phyloP scores from a whole-genome alignment of 1,284 basidiomycete species.

The Volvariella volvacea region DNA sequence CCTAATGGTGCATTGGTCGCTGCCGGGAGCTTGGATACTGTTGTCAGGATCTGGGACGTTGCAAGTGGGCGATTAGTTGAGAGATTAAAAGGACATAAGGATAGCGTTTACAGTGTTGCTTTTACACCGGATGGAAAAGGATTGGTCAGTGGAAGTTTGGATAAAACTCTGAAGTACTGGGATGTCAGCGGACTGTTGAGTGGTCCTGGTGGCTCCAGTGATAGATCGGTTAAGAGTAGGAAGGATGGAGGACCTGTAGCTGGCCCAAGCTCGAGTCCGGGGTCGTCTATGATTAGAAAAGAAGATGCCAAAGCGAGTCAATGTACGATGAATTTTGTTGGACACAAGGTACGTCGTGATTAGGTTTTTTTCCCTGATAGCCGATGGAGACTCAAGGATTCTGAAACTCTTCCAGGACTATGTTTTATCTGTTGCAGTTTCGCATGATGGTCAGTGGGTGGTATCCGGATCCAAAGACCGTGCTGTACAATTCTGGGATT shows the following conservation, averaged over 20 bases:
- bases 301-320: conserved; percentile 17
- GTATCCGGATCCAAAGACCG: conserved; percentile 90
- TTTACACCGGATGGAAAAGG: conserved; percentile 82
- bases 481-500: conserved; percentile 87
- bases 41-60: conserved; percentile 86
- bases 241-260: neutral
- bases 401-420: conserved; percentile 48
- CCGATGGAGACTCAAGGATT: neutral
- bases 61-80: conserved; percentile 67
- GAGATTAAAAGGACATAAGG: conserved; percentile 73
- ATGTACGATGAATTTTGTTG: conserved; percentile 71
- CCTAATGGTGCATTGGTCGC: conserved; percentile 79
- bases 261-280: conserved; percentile 2
- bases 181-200: conserved; percentile 52
- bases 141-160: conserved; percentile 78
- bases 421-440: conserved; percentile 74
- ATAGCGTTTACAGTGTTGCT: conserved; percentile 83
- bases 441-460: conserved; percentile 82
- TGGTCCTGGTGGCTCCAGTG: conserved; percentile 5
- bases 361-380: neutral
- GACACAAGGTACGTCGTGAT: conserved; percentile 63
- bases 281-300: conserved; percentile 19
- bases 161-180: conserved; percentile 87
- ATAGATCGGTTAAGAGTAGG: conserved; percentile 6
- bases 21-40: conserved; percentile 78